These are phyloP conservation scores for Ensete ventricosum DNA, from an alignment of 176 grass and related monocot species.

Conservation along the genomic window DNA sequence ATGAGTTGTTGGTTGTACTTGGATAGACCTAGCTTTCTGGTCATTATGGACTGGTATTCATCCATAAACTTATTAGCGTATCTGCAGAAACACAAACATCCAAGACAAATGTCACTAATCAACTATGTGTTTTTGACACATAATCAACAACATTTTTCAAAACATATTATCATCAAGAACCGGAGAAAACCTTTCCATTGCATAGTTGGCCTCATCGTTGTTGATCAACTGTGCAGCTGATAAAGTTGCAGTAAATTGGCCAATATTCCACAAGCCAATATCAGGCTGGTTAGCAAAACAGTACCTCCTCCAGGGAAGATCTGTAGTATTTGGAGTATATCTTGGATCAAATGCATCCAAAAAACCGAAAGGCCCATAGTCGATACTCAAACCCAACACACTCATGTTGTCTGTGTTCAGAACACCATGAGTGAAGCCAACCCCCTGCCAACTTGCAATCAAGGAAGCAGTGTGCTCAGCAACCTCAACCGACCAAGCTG, in stretches of 20 bases:
- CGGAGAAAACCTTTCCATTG: slow-evolving; percentile 67
- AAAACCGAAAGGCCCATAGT: slow-evolving; percentile 94
- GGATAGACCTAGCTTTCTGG: slow-evolving; percentile 64
- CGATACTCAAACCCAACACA: slow-evolving; percentile 81
- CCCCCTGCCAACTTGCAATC: slow-evolving; percentile 86
- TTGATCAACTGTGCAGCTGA: slow-evolving; percentile 66
- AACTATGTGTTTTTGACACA: background rate
- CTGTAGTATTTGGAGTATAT: slow-evolving; percentile 87
- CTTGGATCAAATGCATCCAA: slow-evolving; percentile 95
- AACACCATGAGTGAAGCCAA: slow-evolving; percentile 94
- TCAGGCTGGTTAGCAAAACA: slow-evolving; percentile 99
- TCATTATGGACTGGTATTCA: slow-evolving; percentile 97
- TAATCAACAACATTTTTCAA: slow-evolving; percentile 26
- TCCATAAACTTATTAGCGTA: slow-evolving; percentile 97
- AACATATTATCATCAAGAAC: background rate
- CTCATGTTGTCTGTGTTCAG: slow-evolving; percentile 99
- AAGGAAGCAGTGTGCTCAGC: slow-evolving; percentile 77
- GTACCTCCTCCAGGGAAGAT: slow-evolving; percentile 77
- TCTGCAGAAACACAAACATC: slow-evolving; percentile 22
- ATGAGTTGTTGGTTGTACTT: slow-evolving; percentile 94
- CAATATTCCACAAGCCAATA: slow-evolving; percentile 94
- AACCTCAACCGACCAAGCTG: slow-evolving; percentile 93
- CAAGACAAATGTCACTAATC: background rate
- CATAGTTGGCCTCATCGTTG: slow-evolving; percentile 87
- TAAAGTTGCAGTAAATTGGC: slow-evolving; percentile 68